A percentile compares a stretch with the other conserved stretches of the same genome.
phyloP scores from a whole-genome alignment of 2,329 filamentous ascomycete species.

The Aureobasidium sp. region DNA sequence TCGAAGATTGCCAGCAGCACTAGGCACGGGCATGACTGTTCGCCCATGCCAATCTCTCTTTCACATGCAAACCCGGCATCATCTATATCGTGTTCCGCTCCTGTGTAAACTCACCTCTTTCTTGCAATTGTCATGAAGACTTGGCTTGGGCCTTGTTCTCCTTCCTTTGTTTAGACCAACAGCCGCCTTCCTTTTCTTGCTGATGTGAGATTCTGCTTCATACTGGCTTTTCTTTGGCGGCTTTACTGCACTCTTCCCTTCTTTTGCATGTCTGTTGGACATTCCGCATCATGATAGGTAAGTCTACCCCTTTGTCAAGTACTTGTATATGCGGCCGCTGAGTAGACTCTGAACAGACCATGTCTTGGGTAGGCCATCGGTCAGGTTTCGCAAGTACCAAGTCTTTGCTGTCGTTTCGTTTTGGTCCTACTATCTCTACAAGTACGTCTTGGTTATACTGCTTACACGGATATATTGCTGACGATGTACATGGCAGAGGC shows the following conservation, averaged over 20 bases:
- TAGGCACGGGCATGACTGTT: not conserved
- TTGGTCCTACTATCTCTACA: slow-evolving; percentile 78
- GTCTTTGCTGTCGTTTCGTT: slow-evolving; percentile 85
- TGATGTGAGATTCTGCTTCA: not conserved
- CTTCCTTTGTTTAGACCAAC: not conserved
- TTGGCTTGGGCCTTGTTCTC: not conserved
- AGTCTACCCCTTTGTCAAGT: not conserved
- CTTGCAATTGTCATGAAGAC: not conserved
- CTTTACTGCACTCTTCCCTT: not conserved
- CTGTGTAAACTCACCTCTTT: not conserved
- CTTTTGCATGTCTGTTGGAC: not conserved
- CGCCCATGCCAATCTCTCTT: not conserved
- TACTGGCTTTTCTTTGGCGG: not conserved
- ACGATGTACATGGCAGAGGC: slow-evolving; percentile 48
- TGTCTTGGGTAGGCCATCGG: slow-evolving; percentile 81
- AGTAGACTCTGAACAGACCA: slow-evolving; percentile 52
- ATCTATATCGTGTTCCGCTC: not conserved
- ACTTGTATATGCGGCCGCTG: not conserved
- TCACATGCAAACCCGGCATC: not conserved
- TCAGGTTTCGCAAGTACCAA: slow-evolving; percentile 85
- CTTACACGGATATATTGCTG: slow-evolving; percentile 19
- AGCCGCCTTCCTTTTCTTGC: not conserved
- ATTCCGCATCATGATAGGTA: slow-evolving; percentile 10
- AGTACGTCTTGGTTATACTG: slow-evolving; percentile 40
- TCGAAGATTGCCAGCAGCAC: not conserved